Evolutionary conservation across 129 eudicot genomes (phyloP).

Genomic region (Saposhnikovia divaricata): DNA sequence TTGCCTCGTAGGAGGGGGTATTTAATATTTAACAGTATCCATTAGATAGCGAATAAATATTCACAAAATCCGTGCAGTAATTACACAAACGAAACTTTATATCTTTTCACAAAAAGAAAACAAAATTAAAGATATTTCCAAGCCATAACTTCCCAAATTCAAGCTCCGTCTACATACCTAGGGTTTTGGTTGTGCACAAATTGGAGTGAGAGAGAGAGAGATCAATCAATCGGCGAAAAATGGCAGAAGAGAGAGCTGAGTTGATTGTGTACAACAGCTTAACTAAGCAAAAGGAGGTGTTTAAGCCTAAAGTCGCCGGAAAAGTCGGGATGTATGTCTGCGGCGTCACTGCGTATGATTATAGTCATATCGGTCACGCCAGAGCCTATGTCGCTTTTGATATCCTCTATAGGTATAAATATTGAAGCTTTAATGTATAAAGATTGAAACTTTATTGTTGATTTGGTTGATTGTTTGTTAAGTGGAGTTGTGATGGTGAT

Average conservation of each 20-base stretch:
- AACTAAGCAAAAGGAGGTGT: slow-evolving; percentile 16
- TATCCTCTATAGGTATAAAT: slow-evolving; percentile 7
- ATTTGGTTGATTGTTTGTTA: background rate
- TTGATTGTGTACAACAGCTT: slow-evolving; percentile 6
- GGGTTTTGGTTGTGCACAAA: background rate
- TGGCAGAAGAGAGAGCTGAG: background rate
- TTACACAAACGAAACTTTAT: no score
- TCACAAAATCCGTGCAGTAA: background rate
- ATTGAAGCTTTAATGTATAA: no score
- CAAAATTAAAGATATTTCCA: background rate
- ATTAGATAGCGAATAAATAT: background rate
- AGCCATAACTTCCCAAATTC: background rate
- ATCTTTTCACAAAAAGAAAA: background rate
- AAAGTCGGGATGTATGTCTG: slow-evolving; percentile 23
- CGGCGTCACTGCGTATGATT: slow-evolving; percentile 18
- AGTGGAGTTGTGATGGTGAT: background rate
- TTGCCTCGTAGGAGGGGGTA: no score
- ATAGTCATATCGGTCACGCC: slow-evolving; percentile 17
- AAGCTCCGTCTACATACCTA: background rate
- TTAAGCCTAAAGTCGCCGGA: slow-evolving; percentile 9
- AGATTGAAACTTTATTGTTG: background rate
- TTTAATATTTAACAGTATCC: background rate
- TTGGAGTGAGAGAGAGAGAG: background rate
- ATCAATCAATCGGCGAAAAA: background rate
- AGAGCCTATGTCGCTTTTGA: slow-evolving; percentile 17